Evolutionary conservation across 768 basidiomycete genomes (phyloP).

Genomic region (Pholiota molesta): DNA sequence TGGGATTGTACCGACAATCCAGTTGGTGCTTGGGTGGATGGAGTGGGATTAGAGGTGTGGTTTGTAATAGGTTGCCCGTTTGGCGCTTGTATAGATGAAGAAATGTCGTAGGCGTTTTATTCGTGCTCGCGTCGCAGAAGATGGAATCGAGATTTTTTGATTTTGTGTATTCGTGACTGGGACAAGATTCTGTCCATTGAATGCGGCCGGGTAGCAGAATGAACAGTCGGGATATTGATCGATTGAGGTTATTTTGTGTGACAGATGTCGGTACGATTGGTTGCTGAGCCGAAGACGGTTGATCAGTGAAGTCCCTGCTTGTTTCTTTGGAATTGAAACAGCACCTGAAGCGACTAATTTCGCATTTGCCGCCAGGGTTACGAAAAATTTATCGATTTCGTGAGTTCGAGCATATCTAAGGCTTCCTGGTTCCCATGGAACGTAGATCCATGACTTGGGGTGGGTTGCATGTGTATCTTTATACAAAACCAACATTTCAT

Average conservation of each 20-base stretch:
- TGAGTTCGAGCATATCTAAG: neutral
- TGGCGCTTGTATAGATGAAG: neutral
- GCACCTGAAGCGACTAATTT: neutral
- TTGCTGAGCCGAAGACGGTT: neutral
- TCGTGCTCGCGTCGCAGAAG: neutral
- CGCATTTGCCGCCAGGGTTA: neutral
- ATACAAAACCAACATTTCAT: neutral
- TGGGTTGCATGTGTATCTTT: neutral
- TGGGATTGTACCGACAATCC: neutral
- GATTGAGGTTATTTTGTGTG: neutral
- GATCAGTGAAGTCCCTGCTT: neutral
- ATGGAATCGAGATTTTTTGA: neutral
- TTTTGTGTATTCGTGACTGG: neutral
- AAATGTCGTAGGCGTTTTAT: neutral
- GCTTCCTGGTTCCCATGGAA: neutral
- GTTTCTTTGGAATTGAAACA: neutral
- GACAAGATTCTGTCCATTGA: neutral
- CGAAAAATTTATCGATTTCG: slow-evolving; percentile 8
- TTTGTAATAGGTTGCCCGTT: neutral
- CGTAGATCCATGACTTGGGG: slow-evolving; percentile 7
- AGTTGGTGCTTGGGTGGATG: neutral
- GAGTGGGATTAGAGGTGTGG: neutral
- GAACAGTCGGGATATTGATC: neutral
- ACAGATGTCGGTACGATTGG: neutral
- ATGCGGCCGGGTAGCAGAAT: neutral